These are phyloP conservation scores for Tolypocladium amazonense DNA, from an alignment of 2,329 filamentous ascomycete species.

Conservation along the genomic window DNA sequence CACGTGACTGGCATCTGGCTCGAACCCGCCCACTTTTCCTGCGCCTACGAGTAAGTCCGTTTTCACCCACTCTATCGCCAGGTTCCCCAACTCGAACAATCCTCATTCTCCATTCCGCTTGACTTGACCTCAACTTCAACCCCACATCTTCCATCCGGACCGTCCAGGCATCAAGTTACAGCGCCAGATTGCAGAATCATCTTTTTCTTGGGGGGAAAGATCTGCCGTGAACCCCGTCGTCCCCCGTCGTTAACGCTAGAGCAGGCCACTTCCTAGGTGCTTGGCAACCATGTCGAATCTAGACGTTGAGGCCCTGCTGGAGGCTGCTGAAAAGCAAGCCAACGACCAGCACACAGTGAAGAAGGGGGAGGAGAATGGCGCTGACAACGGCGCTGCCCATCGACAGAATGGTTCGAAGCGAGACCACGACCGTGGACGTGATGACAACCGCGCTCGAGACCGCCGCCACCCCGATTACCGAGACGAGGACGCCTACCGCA, in stretches of 20 bases:
- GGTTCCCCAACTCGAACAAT: neutral
- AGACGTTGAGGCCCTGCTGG: conserved; percentile 85
- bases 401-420: conserved; percentile 35
- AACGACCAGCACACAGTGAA: conserved; percentile 30
- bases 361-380: conserved; percentile 32
- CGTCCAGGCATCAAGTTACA: neutral
- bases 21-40: neutral
- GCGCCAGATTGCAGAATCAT: neutral
- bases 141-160: neutral
- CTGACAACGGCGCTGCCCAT: neutral
- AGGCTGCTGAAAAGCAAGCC: conserved; percentile 63
- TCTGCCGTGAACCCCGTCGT: neutral
- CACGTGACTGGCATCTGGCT: neutral
- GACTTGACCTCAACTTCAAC: neutral
- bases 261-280: conserved; percentile 10
- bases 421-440: conserved; percentile 45
- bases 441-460: conserved; percentile 42
- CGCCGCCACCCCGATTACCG: conserved; percentile 33
- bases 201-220: neutral
- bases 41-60: neutral
- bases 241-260: neutral
- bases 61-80: neutral
- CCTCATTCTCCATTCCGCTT: neutral
- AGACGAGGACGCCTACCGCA: conserved; percentile 56
- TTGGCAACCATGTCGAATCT: conserved; percentile 33